Percentiles rank a stretch among this genome's conserved stretches.
Evolutionary conservation across 2,329 filamentous ascomycete species (phyloP).

Genomic region (Aspergillus amoenus): DNA sequence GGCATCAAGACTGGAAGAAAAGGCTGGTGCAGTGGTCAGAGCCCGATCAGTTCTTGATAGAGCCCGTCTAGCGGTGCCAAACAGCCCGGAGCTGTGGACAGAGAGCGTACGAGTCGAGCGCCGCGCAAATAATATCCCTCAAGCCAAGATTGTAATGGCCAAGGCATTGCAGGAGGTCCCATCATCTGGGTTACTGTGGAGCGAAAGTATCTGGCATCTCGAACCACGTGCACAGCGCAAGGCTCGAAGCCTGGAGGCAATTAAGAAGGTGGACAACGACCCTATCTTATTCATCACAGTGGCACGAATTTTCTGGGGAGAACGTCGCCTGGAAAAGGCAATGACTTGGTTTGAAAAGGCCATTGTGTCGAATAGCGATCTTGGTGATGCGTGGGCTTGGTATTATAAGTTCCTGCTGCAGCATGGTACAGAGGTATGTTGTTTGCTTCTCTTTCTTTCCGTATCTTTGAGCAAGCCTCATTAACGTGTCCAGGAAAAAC

Average conservation of each 20-base stretch:
- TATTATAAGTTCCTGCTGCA: constrained; percentile 91
- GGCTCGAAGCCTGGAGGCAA: constrained; percentile 84
- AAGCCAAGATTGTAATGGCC: constrained; percentile 91
- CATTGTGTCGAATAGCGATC: constrained; percentile 78
- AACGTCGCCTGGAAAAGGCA: constrained; percentile 88
- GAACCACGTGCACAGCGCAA: constrained; percentile 91
- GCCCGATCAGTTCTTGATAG: constrained; percentile 91
- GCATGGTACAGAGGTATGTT: constrained; percentile 75
- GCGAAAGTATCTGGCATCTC: constrained; percentile 92
- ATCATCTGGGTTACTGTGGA: constrained; percentile 83
- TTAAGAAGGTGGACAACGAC: constrained; percentile 95
- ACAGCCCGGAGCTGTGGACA: constrained; percentile 80
- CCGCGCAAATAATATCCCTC: constrained; percentile 75
- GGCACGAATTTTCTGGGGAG: constrained; percentile 93
- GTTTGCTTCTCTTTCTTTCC: background rate
- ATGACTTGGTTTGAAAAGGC: constrained; percentile 98
- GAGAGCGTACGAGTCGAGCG: constrained; percentile 93
- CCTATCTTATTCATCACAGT: constrained; percentile 85
- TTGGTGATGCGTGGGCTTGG: constrained; percentile 96
- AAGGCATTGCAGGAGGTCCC: constrained; percentile 89
- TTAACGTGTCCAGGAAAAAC: constrained; percentile 65
- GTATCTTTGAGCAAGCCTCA: background rate
- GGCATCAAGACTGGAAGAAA: constrained; percentile 84
- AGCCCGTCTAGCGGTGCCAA: constrained; percentile 82
- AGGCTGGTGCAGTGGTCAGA: constrained; percentile 78